Conservation (phyloP, 345 rosid species). For the Firmiana major region DNA sequence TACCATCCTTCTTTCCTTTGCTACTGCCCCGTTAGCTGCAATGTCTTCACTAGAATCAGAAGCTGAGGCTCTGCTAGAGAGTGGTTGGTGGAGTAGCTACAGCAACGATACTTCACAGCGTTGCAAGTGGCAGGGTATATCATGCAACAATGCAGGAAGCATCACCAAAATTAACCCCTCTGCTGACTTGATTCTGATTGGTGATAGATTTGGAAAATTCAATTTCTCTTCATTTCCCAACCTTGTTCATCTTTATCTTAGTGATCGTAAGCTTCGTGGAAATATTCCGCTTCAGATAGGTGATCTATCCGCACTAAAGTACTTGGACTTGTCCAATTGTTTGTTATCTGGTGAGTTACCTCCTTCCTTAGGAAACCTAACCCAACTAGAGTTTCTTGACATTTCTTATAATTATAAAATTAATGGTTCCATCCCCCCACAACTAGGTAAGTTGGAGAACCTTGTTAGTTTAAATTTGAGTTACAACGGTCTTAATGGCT, state of each 20-base stretch:
- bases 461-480: background rate
- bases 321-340: background rate
- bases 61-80: background rate
- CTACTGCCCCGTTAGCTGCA: background rate
- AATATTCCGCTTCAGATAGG: background rate
- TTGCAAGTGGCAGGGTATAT: background rate
- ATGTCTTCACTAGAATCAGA: background rate
- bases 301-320: background rate
- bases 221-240: slow-evolving; percentile 3
- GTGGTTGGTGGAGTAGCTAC: background rate
- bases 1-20: background rate
- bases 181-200: background rate
- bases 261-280: background rate
- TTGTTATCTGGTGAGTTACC: background rate
- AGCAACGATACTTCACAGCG: background rate
- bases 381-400: background rate
- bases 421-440: background rate
- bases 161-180: background rate
- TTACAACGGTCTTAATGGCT: background rate
- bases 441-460: background rate
- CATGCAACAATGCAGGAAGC: background rate
- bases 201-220: background rate
- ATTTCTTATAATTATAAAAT: background rate
- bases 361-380: background rate
- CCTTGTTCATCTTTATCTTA: background rate